Evolutionary conservation across 1,284 basidiomycete species (phyloP), one percentile per base, ranked within the genome.

Genomic region (Sphagnurus paluster): DNA sequence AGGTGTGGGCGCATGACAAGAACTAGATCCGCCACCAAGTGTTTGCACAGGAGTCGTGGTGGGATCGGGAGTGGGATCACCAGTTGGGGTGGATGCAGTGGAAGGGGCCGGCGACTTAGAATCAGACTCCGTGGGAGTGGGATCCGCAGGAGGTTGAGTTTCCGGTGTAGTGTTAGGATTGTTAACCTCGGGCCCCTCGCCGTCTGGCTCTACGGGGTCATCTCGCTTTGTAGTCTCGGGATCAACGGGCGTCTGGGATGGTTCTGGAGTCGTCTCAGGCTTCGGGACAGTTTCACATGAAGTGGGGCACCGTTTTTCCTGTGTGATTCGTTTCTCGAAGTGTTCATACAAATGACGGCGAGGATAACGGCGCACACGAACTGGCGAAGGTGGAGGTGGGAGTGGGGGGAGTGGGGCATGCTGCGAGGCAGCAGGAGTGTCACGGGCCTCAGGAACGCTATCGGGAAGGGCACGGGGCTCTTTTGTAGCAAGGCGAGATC

Each of bases 401-500:
- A 41, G 26, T 10, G 26, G 34, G 29, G 34, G 33, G 33, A 36
- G 53, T 35, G 49, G 19, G 32, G 35, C 39, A 38, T 28, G 41
- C 38, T 2, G 37, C 25, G 33, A 37, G 16, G 26, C 9, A 24
- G 48, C 38, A 50, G 44, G 40, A 54, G 55, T 51, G 55, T 58
- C 54, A 57, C 55, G 56, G 44, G 49, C 48, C 54, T 58, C 53
- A 39, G 53, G 41, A 46, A 39, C 42, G 35, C 47, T 44, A 44
- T 17, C n/a, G n/a, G n/a, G 53, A 55, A 34, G 53, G 55, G 49
- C 48, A 48, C 50, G 45, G 46, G 50, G 55, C 43, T 54, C 53
- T 48, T 53, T 54, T 17, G 48, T 46, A 32, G 54, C 46, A 39
- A 65, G 55, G 44, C 62, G 63, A 49, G 55, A 53, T 39, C 59